A percentile compares a stretch with the other conserved stretches of the same genome.
Evolutionary conservation across 169 alveolate species (phyloP).

Genomic region (Eimeria necatrix): DNA sequence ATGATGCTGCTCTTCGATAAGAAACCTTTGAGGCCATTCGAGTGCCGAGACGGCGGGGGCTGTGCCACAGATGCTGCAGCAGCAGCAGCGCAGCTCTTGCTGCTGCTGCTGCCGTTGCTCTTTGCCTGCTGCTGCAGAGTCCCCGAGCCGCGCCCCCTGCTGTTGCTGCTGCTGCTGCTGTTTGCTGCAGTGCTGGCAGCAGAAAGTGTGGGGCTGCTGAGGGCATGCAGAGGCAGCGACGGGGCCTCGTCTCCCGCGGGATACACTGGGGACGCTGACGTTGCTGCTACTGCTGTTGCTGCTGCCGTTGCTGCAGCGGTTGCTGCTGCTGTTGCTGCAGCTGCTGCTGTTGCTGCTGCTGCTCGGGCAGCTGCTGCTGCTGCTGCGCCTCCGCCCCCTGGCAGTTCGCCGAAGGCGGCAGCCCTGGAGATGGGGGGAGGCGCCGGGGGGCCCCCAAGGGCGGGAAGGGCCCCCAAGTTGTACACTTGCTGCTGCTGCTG

Average conservation of each 20-base stretch:
- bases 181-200: constrained; percentile 24
- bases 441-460: not conserved
- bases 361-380: not conserved
- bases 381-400: not conserved
- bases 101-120: not conserved
- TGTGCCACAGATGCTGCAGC: not conserved
- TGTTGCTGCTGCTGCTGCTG: constrained; percentile 3
- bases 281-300: constrained; percentile 2
- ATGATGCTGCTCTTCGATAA: not conserved
- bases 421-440: not conserved
- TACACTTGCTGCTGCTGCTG: not conserved
- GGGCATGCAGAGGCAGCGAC: constrained; percentile 7
- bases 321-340: not conserved
- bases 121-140: not conserved
- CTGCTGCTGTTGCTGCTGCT: not conserved
- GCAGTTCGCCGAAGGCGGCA: not conserved
- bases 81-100: not conserved
- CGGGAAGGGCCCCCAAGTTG: not conserved
- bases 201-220: constrained; percentile 28
- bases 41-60: not conserved
- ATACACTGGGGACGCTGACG: not conserved
- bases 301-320: not conserved
- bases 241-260: not conserved
- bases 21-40: not conserved
- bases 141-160: constrained; percentile 5